Percentiles rank a stretch among this genome's conserved stretches.
These are phyloP conservation scores for Moricandia arvensis DNA, from an alignment of 345 rosid genomes.

Conservation along the genomic window DNA sequence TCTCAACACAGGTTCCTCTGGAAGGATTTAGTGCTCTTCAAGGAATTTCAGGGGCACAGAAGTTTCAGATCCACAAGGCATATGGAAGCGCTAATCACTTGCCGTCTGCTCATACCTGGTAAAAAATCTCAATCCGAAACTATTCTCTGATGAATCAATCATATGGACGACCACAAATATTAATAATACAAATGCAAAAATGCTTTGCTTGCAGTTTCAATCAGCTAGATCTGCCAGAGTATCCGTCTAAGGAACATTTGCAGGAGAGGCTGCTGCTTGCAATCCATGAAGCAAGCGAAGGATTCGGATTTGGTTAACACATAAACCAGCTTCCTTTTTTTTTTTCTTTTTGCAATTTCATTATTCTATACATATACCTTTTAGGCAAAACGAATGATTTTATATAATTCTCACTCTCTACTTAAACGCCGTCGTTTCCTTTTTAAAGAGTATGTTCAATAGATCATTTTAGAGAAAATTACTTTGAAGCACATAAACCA, in stretches of 20 bases:
- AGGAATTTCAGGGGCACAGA: constrained; percentile 94
- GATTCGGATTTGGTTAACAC: constrained; percentile 83
- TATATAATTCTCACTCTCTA: not conserved
- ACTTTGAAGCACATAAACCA: no score
- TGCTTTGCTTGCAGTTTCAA: constrained; percentile 71
- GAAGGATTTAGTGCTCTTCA: constrained; percentile 97
- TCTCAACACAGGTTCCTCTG: constrained; percentile 68
- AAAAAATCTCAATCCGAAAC: constrained; percentile 1
- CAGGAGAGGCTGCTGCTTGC: constrained; percentile 92
- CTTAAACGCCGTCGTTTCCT: not conserved
- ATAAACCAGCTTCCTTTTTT: not conserved
- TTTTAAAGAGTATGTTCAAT: not conserved
- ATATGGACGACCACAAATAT: no score
- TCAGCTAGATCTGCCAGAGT: constrained; percentile 94
- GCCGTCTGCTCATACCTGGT: constrained; percentile 99
- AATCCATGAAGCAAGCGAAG: constrained; percentile 93
- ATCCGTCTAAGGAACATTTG: constrained; percentile 84
- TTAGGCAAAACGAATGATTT: not conserved
- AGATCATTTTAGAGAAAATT: not conserved
- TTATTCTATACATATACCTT: not conserved
- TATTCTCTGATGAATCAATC: not conserved
- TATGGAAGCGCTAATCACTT: constrained; percentile 89
- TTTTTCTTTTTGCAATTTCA: not conserved
- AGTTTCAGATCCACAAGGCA: constrained; percentile 98
- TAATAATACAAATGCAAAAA: not conserved